Conservation (phyloP, 2,329 filamentous ascomycete genomes). For the Aspergillaceae sp. region DNA sequence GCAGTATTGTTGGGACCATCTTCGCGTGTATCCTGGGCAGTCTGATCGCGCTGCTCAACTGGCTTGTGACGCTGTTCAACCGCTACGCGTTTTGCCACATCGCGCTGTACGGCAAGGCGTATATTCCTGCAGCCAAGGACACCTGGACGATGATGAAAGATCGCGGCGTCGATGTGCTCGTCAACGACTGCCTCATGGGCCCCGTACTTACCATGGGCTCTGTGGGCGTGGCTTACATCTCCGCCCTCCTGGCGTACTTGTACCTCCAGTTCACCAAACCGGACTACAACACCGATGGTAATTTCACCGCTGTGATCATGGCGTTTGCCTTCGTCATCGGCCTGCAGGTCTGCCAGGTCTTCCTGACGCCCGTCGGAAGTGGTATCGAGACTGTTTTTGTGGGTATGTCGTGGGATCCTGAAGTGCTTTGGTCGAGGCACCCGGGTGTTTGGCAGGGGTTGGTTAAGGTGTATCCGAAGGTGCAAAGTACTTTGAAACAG, state of each 20-base stretch:
- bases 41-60: slow-evolving; percentile 68
- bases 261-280: slow-evolving; percentile 78
- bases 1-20: slow-evolving; percentile 59
- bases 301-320: slow-evolving; percentile 68
- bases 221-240: slow-evolving; percentile 75
- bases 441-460: slow-evolving; percentile 59
- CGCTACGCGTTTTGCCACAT: slow-evolving; percentile 90
- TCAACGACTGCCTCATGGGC: slow-evolving; percentile 78
- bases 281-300: slow-evolving; percentile 59
- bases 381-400: slow-evolving; percentile 93
- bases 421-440: slow-evolving; percentile 69
- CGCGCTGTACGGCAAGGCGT: slow-evolving; percentile 82
- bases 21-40: slow-evolving; percentile 70
- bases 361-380: slow-evolving; percentile 77
- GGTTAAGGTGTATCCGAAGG: slow-evolving; percentile 72
- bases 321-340: slow-evolving; percentile 85
- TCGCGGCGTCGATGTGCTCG: slow-evolving; percentile 78
- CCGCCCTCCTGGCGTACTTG: slow-evolving; percentile 73
- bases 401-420: slow-evolving; percentile 57
- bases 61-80: slow-evolving; percentile 83
- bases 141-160: slow-evolving; percentile 89
- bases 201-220: slow-evolving; percentile 67
- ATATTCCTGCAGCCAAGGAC: slow-evolving; percentile 77
- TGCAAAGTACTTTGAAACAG: slow-evolving; percentile 53
- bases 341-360: slow-evolving; percentile 79